phyloP scores from a whole-genome alignment of 139 green algal genomes.

The Chlorella sp. region DNA sequence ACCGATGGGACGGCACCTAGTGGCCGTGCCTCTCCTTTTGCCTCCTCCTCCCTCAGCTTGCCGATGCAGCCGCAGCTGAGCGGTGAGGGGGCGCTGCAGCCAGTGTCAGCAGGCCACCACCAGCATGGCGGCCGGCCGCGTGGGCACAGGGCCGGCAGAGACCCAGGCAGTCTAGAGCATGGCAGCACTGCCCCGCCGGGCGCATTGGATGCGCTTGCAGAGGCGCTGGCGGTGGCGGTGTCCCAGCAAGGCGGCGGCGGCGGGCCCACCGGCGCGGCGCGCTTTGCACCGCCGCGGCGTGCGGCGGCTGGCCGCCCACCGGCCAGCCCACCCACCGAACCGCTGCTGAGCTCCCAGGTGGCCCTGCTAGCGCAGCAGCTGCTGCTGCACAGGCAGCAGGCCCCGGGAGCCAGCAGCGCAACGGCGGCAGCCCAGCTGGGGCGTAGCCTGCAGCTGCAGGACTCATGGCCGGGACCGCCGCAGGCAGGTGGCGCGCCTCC shows the following conservation, averaged over 20 bases:
- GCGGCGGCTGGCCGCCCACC: neutral
- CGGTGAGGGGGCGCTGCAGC: too few species aligned
- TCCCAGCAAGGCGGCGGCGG: neutral
- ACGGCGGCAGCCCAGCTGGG: neutral
- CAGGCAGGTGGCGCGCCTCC: neutral
- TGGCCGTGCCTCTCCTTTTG: too few species aligned
- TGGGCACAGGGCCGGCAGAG: neutral
- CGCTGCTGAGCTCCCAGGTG: constrained; percentile 14
- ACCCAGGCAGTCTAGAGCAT: constrained; percentile 14
- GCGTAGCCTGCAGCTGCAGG: neutral
- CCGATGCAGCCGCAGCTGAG: too few species aligned
- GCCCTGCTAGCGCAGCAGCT: constrained; percentile 32
- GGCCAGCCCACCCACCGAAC: neutral
- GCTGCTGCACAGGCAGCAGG: constrained; percentile 24
- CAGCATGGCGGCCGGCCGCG: neutral
- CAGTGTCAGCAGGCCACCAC: too few species aligned
- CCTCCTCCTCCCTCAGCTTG: too few species aligned
- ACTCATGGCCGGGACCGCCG: neutral
- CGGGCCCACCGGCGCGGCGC: neutral
- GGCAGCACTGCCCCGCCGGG: neutral
- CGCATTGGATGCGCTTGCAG: neutral
- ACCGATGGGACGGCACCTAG: too few species aligned
- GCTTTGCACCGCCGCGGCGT: neutral
- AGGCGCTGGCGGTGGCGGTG: neutral
- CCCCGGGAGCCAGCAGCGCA: neutral